These are phyloP conservation scores for Grifola frondosa DNA, from an alignment of 1,284 basidiomycete genomes.

Conservation along the genomic window DNA sequence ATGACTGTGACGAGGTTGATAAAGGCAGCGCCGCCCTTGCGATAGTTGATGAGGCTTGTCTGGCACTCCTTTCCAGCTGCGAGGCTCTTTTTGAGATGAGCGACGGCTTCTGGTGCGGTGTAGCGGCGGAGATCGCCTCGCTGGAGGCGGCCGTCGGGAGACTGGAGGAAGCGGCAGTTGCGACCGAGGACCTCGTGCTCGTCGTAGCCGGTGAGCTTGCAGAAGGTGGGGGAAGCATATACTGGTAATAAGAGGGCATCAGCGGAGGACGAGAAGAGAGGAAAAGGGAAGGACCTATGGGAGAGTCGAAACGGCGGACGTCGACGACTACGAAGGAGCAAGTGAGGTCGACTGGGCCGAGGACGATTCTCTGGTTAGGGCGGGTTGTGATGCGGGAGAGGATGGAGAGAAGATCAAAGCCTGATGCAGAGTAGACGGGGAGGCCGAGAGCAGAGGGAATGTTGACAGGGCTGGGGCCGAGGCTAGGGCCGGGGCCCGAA, in stretches of 20 bases:
- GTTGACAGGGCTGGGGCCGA: constrained; percentile 19
- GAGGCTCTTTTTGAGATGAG: constrained; percentile 65
- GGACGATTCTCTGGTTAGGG: constrained; percentile 71
- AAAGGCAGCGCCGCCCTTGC: constrained; percentile 84
- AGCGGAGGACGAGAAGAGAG: not conserved
- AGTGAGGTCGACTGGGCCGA: constrained; percentile 91
- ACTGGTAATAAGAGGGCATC: constrained; percentile 36
- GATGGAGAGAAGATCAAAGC: constrained; percentile 87
- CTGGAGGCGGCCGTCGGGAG: constrained; percentile 65
- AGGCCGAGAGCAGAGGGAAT: constrained; percentile 35
- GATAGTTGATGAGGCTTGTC: constrained; percentile 85
- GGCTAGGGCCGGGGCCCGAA: constrained; percentile 2
- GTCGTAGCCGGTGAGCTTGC: constrained; percentile 79
- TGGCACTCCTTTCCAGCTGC: constrained; percentile 84
- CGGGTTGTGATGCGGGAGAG: constrained; percentile 77
- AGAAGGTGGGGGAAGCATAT: constrained; percentile 83
- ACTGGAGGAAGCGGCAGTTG: constrained; percentile 87
- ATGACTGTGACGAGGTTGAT: constrained; percentile 86
- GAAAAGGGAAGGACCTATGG: constrained; percentile 45
- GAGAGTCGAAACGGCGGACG: constrained; percentile 74
- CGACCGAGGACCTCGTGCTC: constrained; percentile 81
- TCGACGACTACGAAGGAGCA: constrained; percentile 91
- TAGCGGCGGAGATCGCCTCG: constrained; percentile 68
- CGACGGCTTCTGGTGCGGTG: constrained; percentile 70
- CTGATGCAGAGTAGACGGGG: constrained; percentile 83